Evolutionary conservation across 306 rosid species (phyloP), one percentile per base, ranked within the genome.

Genomic region (Parietaria judaica): DNA sequence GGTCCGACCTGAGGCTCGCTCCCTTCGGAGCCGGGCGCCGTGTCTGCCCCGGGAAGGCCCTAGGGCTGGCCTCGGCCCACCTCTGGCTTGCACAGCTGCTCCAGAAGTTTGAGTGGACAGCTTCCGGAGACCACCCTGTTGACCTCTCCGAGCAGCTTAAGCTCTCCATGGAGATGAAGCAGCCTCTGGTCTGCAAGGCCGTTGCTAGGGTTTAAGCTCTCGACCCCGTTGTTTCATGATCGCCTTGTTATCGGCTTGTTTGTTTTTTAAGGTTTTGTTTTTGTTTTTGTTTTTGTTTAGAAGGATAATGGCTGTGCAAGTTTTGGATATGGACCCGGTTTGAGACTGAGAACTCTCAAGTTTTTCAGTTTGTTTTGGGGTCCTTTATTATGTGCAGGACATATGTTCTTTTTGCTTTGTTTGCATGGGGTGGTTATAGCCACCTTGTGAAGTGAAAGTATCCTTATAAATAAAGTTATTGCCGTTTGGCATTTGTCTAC

Each of bases 21-120:
- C 84, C 81, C 0, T 79, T 79, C 10, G 84, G 81, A 6, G 69
- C 84, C 4, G 84, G 84, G 2, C 66, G 79, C 61, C 63, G 84
- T 36, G 81, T 79, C 0, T 79, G 84, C 11, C 84, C 84, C 0
- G 84, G 84, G 3, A 79, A 76, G 7, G 70, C 75, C 0, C 6
- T 79, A 61, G 84, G 78, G 6, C 35, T 79, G 44, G 81, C 75
- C 47, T 62, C 76, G n/a, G 74, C 69, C 2, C 65, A 69, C 6
- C 76, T 72, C 23, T 79, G 84, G 84, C 52, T 76, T 34, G 79
- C 79, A 5, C 66, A 63, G 60, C 10, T 74, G 44, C 78, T 74
- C 13, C 83, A 64, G 58, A 60, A 47, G 52, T 74, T 70, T 38
- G 60, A 36, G 3, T 78, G 79, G 79, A n/a, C 74, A 35, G 49